Evolutionary conservation across 345 rosid genomes (phyloP).

Genomic region (Mallotus nudiflorus): DNA sequence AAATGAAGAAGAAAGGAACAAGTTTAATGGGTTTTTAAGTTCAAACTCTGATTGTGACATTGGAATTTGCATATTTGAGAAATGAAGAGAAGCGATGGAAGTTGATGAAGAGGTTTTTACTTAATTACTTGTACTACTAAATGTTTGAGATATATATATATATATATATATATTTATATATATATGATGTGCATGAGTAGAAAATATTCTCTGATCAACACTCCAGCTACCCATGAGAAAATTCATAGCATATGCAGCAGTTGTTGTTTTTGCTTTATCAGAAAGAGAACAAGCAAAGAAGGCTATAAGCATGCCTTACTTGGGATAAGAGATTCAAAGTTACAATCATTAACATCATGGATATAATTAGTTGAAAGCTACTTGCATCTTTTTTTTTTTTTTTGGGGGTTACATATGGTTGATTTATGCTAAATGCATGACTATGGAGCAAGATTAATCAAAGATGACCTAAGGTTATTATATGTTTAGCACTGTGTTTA

Average conservation of each 20-base stretch:
- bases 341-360: not conserved
- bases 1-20: slow-evolving; percentile 49
- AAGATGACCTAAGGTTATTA: not conserved
- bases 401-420: too few relatives aligned
- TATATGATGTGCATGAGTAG: slow-evolving; percentile 27
- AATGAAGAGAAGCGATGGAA: slow-evolving; percentile 24
- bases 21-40: slow-evolving; percentile 47
- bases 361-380: not conserved
- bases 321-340: not conserved
- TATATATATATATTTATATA: slow-evolving; percentile 31
- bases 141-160: slow-evolving; percentile 23
- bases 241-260: not conserved
- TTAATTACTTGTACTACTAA: slow-evolving; percentile 1
- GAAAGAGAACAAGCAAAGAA: not conserved
- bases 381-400: not conserved
- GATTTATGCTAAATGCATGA: too few relatives aligned
- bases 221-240: too few relatives aligned
- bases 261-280: not conserved
- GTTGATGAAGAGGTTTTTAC: slow-evolving; percentile 11
- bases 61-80: slow-evolving; percentile 62
- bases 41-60: slow-evolving; percentile 46
- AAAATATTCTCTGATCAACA: slow-evolving; percentile 1
- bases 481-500: too few relatives aligned
- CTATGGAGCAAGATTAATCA: not conserved
- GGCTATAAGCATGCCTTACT: not conserved